Evolutionary conservation across 495 filamentous ascomycete genomes (phyloP), one percentile per base, ranked within the genome.

Genomic region (Talaromyces thailandensis): DNA sequence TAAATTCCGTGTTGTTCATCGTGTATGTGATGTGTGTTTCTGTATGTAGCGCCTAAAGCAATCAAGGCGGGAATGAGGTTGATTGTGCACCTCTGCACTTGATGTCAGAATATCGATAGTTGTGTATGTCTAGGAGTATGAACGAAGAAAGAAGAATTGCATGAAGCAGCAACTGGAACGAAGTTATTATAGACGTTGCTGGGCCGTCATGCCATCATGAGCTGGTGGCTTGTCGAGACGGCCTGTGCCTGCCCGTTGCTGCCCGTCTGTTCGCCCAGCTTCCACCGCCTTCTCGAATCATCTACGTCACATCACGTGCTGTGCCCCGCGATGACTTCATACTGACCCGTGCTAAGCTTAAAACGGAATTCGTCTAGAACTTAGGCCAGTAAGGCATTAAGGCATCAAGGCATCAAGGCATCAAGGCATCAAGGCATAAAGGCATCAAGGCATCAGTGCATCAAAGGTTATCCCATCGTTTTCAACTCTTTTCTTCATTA

Each of bases 1-100:
- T 98, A 69, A 96, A 95, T 68, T 95, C 86, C 64, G 71, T 70
- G 63, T 74, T 72, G 71, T 73, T 79, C 75, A 77, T 78, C 52
- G 58, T 76, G 72, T 45, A 32, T 35, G 18, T 55, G 31, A 9
- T 32, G 28, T n/a, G 21, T 25, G 32, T 60, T 5, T 24, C 11
- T 26, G 24, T 60, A 57, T 55, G 51, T n/a, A 55, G 26, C 26
- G 51, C 51, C 21, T 28, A 55, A 55, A 21, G 24, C 26, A 55
- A 11, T 55, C 26, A 7, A 55, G 51, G 21, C 21, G 21, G 28
- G 51, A 55, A 12, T 55, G 51, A 55, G 51, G 51, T 55, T 6
- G 23, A 16, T 55, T 26, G 23, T 25, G 23, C 51, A 55, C 51
- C 51, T 55, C 51, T 55, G 26, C 51, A 55, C 23, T 28, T 55